A percentile compares a stretch with the other conserved stretches of the same genome.
Conservation (phyloP, 2,329 filamentous ascomycete genomes). For the Aspergillus fumigatus region DNA sequence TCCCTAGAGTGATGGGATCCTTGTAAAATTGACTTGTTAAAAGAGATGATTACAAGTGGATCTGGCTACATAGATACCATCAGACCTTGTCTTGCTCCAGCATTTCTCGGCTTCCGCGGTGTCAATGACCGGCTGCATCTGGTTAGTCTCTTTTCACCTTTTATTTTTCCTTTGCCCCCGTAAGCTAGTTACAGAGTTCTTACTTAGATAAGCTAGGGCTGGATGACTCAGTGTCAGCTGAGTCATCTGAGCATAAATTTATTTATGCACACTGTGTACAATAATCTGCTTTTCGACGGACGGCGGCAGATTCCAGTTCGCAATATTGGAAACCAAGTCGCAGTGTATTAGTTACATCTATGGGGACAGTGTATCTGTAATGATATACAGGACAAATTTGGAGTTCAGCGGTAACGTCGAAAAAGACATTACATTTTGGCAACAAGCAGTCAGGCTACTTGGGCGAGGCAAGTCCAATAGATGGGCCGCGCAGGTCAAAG, state of each 20-base stretch:
- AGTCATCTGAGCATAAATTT: neutral
- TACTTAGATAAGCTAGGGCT: neutral
- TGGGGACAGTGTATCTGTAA: neutral
- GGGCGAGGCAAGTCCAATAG: conserved; percentile 50
- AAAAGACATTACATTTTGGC: neutral
- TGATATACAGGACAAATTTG: neutral
- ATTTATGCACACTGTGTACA: neutral
- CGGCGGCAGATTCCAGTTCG: neutral
- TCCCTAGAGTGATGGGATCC: conserved; percentile 15
- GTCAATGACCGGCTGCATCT: neutral
- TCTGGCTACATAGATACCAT: neutral
- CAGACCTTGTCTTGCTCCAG: neutral
- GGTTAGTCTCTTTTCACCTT: neutral
- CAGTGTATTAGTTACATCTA: neutral
- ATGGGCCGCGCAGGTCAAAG: conserved; percentile 49
- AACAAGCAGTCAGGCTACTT: conserved; percentile 2
- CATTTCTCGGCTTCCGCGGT: neutral
- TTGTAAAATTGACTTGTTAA: conserved; percentile 1
- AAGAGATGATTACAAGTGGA: conserved; percentile 2
- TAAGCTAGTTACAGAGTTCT: too few relatives aligned
- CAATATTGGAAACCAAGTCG: neutral
- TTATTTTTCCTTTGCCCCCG: neutral
- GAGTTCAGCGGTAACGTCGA: neutral
- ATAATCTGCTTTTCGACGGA: neutral
- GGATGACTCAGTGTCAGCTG: neutral